Conservation (phyloP, 352 stramenopile genomes). For the Pythium biforme region DNA sequence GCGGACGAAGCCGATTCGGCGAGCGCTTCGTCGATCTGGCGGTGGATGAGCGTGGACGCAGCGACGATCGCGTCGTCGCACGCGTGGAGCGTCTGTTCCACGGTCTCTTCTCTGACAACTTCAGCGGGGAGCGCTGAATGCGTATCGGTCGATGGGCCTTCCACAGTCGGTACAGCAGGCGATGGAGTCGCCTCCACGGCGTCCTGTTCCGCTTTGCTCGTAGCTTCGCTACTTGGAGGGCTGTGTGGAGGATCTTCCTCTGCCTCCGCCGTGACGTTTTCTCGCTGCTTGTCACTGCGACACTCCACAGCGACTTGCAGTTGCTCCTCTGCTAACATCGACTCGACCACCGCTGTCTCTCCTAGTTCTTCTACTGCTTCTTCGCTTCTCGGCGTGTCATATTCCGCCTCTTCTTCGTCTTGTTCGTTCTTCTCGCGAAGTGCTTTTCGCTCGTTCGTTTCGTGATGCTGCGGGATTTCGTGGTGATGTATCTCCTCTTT, state of each 20-base stretch:
- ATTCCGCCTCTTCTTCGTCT: not conserved
- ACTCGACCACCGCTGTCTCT: no score
- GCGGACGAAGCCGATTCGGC: not conserved
- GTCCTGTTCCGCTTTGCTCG: no score
- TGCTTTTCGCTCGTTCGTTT: no score
- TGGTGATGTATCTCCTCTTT: no score
- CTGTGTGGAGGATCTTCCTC: no score
- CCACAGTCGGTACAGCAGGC: not conserved
- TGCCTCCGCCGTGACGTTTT: not conserved
- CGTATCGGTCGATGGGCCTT: not conserved
- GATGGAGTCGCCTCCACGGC: no score
- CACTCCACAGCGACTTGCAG: no score
- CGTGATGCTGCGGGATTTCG: no score
- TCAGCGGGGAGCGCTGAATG: not conserved
- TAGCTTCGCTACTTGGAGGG: no score
- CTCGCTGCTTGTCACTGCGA: no score
- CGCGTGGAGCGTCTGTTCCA: slow-evolving; percentile 12
- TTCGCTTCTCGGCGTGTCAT: not conserved
- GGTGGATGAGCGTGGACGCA: slow-evolving; percentile 1
- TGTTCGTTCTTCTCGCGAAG: not conserved
- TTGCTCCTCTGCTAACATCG: no score
- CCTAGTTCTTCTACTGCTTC: no score
- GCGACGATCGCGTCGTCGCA: slow-evolving; percentile 19
- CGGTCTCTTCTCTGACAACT: not conserved
- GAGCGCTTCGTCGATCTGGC: slow-evolving; percentile 13